Percentiles rank a stretch among this genome's conserved stretches.
Conservation (phyloP, 2,329 filamentous ascomycete genomes). For the Colletotrichum sojae region DNA sequence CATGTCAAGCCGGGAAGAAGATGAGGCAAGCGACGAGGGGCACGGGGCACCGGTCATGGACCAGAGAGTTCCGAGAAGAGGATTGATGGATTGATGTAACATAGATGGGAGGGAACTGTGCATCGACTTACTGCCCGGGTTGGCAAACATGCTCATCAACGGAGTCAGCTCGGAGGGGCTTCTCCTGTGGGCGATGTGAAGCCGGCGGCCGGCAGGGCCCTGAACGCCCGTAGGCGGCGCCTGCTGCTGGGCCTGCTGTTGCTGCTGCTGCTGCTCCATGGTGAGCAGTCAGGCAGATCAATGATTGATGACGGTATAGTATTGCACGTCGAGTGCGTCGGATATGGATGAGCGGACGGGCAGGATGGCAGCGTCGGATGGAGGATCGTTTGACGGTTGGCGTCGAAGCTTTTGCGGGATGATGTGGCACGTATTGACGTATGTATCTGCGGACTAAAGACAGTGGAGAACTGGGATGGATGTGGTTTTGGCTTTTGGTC, state of each 20-base stretch:
- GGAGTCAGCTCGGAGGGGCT: constrained; percentile 98
- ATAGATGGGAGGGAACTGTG: background rate
- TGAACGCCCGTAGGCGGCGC: constrained; percentile 70
- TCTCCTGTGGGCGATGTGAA: constrained; percentile 97
- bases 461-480: constrained; percentile 42
- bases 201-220: constrained; percentile 87
- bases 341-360: constrained; percentile 16
- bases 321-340: constrained; percentile 62
- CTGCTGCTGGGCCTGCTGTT: constrained; percentile 58
- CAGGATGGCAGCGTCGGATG: constrained; percentile 33
- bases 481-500: constrained; percentile 37
- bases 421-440: constrained; percentile 42
- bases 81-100: constrained; percentile 1
- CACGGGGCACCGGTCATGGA: background rate
- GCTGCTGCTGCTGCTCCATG: constrained; percentile 69
- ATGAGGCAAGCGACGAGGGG: background rate
- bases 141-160: constrained; percentile 91
- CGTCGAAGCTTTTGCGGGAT: constrained; percentile 38
- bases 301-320: constrained; percentile 40
- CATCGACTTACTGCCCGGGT: constrained; percentile 72
- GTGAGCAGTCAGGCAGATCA: constrained; percentile 56
- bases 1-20: background rate
- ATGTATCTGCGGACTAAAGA: constrained; percentile 41
- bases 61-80: constrained; percentile 14
- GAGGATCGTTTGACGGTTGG: constrained; percentile 39